Evolutionary conservation across 2,329 filamentous ascomycete species (phyloP), one percentile per base, ranked within the genome.

Genomic region (Hypoxylon sp.): DNA sequence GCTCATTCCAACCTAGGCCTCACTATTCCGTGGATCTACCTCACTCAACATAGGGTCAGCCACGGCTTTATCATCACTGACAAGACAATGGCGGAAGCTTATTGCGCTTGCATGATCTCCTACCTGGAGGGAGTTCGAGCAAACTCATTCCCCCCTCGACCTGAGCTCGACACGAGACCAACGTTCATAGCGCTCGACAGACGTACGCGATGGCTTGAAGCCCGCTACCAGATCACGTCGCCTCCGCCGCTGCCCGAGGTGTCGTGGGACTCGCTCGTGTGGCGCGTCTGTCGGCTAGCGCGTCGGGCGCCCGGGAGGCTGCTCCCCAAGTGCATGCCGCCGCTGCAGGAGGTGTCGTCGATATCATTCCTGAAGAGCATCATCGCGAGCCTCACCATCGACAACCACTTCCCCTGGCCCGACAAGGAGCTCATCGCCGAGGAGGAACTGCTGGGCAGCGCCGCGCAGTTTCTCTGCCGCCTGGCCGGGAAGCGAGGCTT

Each of bases 221-320:
- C 15, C 3, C 19, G 34, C 7, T 32, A 26, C 2, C 29, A 16
- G 12, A 56, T 64, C 26, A 38, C 55, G 12, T 47, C 62, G n/a
- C 63, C 62, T 2, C 60, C 62, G n/a, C 63, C 62, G 3, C 60
- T 62, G 52, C 45, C 57, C 3, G 49, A 47, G n/a, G 48, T 44
- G 3, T 59, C 61, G 4, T 64, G 62, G 63, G 61, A 65, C 20
- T 58, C 60, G 8, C 59, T 65, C n/a, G 49, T 42, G 9, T 63
- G 59, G 57, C 63, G 63, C 16, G 50, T 63, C 36, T 62, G 57
- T 31, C 51, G 44, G 30, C 12, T 40, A 35, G 42, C 41, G 9
- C 45, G 23, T 19, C 17, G 32, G 9, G 5, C n/a, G 13, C 25
- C 21, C n/a, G 19, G 11, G 9, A 7, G 5, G 5, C 4, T 12